Evolutionary conservation across 441 rosid genomes (phyloP).

Genomic region (Pelargonium myrrhifolium): DNA sequence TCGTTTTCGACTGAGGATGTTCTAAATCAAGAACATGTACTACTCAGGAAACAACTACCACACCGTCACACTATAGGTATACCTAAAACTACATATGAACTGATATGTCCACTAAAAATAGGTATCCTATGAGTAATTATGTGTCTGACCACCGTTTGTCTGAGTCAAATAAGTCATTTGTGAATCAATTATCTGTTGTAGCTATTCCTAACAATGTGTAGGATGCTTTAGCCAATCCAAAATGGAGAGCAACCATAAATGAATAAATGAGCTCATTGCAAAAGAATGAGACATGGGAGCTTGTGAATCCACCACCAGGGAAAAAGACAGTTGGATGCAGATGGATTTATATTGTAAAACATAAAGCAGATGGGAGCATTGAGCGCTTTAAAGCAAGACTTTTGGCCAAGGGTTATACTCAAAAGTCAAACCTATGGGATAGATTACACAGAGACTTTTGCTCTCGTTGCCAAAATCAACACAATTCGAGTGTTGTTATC

Average conservation of each 20-base stretch:
- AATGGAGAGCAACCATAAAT: background rate
- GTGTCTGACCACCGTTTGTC: background rate
- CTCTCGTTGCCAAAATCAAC: too few species aligned
- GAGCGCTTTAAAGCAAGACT: too few species aligned
- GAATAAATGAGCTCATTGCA: background rate
- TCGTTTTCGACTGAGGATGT: background rate
- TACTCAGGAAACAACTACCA: background rate
- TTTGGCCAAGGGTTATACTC: too few species aligned
- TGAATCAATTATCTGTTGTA: background rate
- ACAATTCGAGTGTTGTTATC: too few species aligned
- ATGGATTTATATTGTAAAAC: background rate
- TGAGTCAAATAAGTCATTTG: background rate
- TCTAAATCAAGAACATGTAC: background rate
- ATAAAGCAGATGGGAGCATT: background rate
- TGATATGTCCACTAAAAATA: background rate
- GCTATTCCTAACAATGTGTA: background rate
- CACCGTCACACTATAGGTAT: background rate
- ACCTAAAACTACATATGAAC: slow-evolving; percentile 1
- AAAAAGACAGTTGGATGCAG: background rate
- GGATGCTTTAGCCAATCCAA: background rate
- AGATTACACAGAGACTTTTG: too few species aligned
- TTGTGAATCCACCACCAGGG: background rate
- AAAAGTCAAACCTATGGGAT: too few species aligned
- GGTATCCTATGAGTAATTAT: background rate
- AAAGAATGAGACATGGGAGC: background rate